phyloP scores from a whole-genome alignment of 768 basidiomycete genomes.

The Hericium rajendrae region DNA sequence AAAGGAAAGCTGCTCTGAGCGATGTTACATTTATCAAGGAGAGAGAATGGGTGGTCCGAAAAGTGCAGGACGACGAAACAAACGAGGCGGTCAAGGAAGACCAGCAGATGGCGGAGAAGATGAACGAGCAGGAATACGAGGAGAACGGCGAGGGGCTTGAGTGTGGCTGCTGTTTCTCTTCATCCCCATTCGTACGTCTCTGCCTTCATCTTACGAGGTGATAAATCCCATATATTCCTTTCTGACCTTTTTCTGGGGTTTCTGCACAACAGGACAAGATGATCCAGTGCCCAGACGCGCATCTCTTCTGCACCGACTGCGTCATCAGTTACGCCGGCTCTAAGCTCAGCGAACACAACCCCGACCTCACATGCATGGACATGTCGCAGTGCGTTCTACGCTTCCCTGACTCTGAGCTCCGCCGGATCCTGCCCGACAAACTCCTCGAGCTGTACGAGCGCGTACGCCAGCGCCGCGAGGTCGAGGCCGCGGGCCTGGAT shows the following conservation, averaged over 20 bases:
- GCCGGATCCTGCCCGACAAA: constrained; percentile 55
- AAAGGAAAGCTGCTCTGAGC: not conserved
- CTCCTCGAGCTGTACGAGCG: constrained; percentile 63
- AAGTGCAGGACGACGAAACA: constrained; percentile 10
- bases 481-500: constrained; percentile 69
- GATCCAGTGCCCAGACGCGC: constrained; percentile 84
- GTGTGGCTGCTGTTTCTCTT: constrained; percentile 81
- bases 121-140: constrained; percentile 28
- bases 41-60: constrained; percentile 30
- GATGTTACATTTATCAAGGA: constrained; percentile 25
- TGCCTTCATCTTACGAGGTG: not conserved
- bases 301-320: constrained; percentile 77
- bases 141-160: constrained; percentile 58
- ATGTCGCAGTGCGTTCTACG: constrained; percentile 57
- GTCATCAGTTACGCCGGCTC: constrained; percentile 59
- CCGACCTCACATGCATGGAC: constrained; percentile 73
- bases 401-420: constrained; percentile 63
- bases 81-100: constrained; percentile 17
- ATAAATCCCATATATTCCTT: no score
- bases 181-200: constrained; percentile 58
- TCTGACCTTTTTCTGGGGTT: not conserved
- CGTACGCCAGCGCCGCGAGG: constrained; percentile 68
- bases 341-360: constrained; percentile 53
- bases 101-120: constrained; percentile 23
- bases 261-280: constrained; percentile 53